Conservation (phyloP, 257 asterid species). For the Marsdenia floribunda region DNA sequence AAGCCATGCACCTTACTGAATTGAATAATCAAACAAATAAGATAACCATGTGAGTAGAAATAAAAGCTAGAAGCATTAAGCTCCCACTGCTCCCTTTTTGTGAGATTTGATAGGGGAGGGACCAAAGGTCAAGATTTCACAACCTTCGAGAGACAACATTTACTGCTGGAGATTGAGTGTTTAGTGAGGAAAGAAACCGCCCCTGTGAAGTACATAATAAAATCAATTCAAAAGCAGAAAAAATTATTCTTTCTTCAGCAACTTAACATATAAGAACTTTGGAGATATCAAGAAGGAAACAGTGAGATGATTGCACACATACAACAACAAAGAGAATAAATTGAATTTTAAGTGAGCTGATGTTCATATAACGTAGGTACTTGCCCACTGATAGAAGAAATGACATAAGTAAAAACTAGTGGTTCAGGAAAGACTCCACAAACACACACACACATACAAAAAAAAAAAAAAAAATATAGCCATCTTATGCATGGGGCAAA, state of each 20-base stretch:
- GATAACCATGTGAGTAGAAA: slow-evolving; percentile 4
- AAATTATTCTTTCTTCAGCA: neutral
- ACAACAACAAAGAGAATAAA: neutral
- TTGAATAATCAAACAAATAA: slow-evolving; percentile 4
- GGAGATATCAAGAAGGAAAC: neutral
- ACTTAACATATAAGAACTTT: neutral
- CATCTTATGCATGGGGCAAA: neutral
- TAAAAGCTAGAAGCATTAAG: slow-evolving; percentile 4
- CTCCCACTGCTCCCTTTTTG: neutral
- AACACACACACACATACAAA: too few relatives aligned
- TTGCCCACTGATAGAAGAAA: neutral
- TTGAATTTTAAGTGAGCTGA: neutral
- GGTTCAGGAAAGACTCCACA: neutral
- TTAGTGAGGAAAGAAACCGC: slow-evolving; percentile 76
- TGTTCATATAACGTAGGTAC: neutral
- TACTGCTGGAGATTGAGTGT: slow-evolving; percentile 81
- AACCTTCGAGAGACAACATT: slow-evolving; percentile 90
- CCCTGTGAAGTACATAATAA: slow-evolving; percentile 47
- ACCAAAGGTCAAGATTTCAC: slow-evolving; percentile 19
- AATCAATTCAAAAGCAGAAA: slow-evolving; percentile 4
- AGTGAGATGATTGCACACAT: neutral
- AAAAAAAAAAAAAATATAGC: too few relatives aligned
- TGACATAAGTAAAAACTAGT: neutral
- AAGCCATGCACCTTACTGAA: slow-evolving; percentile 79
- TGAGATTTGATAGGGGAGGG: neutral